Base-by-base conservation (phyloP, 2,329 filamentous ascomycete genomes). In the Diaporthe helianthi region DNA sequence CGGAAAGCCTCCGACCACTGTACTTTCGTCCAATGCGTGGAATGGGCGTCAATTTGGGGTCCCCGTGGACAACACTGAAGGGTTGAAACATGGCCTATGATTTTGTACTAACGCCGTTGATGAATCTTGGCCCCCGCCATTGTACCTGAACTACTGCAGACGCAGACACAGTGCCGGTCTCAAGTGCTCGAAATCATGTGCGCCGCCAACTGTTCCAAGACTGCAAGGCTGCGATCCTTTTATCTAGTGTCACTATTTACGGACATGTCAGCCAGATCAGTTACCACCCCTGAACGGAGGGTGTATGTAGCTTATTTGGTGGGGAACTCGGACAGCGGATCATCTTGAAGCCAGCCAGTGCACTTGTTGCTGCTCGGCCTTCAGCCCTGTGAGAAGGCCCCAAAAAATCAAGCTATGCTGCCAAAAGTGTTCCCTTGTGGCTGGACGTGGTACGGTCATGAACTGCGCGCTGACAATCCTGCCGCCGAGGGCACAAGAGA, bases 61-160 rank as follows among this genome's bases (percentile, higher is more conserved):
- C 29, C 52, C 52, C 10, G n/a, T 55, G 13, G 29, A 41, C 52
- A 67, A 41, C 65, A 41, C 52, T 41, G 29, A 63, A 69, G 38
- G 51, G 31, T 26, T 71, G 69, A 69, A 55, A 69, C 69, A 69
- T 66, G 31, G 65, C 69, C 69, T 69, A 69, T 69, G 31, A 33
- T 54, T 13, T 53, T 22, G 26, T 53, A 38, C 26, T 53, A 49
- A 63, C 55, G 53, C 67, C 58, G 38, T 54, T 52, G 33, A 54
- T 31, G 36, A 53, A 33, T 29, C 15, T 15, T 47, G 17, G 54
- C n/a, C 49, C n/a, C 31, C 22, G 51, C 49, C 49, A 22, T 13
- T 47, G 65, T 67, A 67, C 65, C 65, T 67, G 65, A 51, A 29
- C 65, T 58, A 67, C 65, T 58, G 52, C 65, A 66, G 64, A 46